Conservation (phyloP, 2,329 filamentous ascomycete genomes). For the Colletotrichum sansevieriae region DNA sequence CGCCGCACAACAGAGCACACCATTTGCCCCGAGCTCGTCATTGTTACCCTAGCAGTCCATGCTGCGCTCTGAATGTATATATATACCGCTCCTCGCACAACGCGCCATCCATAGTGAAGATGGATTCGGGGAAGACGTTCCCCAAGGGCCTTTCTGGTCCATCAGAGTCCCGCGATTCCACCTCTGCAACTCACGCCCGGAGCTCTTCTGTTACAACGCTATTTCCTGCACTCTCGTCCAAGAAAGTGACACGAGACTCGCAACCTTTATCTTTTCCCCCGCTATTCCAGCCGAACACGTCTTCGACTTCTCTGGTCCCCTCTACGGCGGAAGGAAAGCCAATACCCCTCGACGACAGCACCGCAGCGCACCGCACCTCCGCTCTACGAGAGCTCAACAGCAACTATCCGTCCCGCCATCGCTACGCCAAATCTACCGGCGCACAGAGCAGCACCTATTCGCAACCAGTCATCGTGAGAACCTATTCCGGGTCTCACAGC, state of each 20-base stretch:
- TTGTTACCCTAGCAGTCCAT: conserved; percentile 27
- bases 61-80: conserved; percentile 25
- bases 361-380: conserved; percentile 68
- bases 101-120: conserved; percentile 25
- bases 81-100: conserved; percentile 21
- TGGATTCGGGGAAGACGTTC: conserved; percentile 29
- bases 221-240: conserved; percentile 36
- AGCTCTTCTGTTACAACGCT: conserved; percentile 17
- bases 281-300: conserved; percentile 62
- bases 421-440: conserved; percentile 68
- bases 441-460: conserved; percentile 71
- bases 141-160: conserved; percentile 33
- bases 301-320: conserved; percentile 65
- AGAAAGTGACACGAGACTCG: conserved; percentile 46
- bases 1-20: conserved; percentile 27
- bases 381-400: conserved; percentile 71
- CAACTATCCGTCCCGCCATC: conserved; percentile 68
- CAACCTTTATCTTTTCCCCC: conserved; percentile 64
- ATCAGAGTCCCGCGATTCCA: conserved; percentile 19
- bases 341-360: conserved; percentile 68
- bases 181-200: conserved; percentile 20
- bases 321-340: conserved; percentile 69
- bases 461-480: conserved; percentile 75
- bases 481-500: conserved; percentile 65
- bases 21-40: conserved; percentile 20